Conservation (phyloP, 2,329 filamentous ascomycete species). For the Macrophomina phaseolina region DNA sequence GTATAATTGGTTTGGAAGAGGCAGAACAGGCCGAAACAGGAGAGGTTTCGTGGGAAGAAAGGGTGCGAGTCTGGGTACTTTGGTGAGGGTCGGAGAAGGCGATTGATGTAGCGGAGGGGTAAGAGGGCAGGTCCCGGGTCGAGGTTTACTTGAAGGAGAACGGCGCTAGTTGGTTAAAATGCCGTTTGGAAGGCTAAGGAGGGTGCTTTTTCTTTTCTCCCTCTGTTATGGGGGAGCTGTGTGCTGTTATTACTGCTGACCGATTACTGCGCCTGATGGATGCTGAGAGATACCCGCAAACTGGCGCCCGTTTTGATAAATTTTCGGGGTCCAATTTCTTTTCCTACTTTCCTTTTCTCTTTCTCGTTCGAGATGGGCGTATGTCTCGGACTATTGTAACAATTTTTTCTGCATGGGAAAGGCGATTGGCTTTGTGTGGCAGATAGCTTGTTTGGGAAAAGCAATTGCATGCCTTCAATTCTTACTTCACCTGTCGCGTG, state of each 20-base stretch:
- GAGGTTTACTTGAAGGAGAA: neutral
- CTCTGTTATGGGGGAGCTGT: neutral
- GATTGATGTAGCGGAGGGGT: neutral
- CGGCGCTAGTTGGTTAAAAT: neutral
- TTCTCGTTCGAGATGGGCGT: neutral
- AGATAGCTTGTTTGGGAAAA: neutral
- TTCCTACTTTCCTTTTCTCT: neutral
- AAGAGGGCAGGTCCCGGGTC: neutral
- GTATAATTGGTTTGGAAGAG: constrained; percentile 93
- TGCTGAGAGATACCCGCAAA: constrained; percentile 16
- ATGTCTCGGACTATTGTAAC: neutral
- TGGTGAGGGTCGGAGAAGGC: constrained; percentile 16
- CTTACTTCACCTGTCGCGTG: neutral
- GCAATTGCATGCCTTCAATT: neutral
- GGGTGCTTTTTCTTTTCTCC: neutral
- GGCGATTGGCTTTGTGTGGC: neutral
- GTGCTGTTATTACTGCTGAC: constrained; percentile 5
- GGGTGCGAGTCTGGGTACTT: constrained; percentile 16
- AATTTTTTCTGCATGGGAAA: neutral
- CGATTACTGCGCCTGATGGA: constrained; percentile 4
- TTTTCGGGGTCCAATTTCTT: neutral
- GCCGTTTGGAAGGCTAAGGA: neutral
- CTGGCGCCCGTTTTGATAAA: neutral
- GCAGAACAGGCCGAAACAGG: constrained; percentile 85
- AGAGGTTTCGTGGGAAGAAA: constrained; percentile 68